Evolutionary conservation across 148 eudicot genomes (phyloP).

Genomic region (Camellia japonica): DNA sequence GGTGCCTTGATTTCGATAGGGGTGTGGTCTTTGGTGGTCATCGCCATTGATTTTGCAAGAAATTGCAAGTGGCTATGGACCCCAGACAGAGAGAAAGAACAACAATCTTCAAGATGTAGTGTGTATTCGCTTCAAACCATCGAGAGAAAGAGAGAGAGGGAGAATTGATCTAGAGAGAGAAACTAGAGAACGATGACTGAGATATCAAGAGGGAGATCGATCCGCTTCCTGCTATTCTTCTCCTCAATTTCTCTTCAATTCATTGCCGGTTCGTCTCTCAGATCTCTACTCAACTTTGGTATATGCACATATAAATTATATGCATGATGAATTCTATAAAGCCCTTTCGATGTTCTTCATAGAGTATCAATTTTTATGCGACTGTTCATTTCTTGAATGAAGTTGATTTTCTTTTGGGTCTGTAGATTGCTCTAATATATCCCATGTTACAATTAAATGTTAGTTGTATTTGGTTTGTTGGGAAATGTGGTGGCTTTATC

Average conservation of each 20-base stretch:
- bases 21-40: too few relatives aligned
- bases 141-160: too few relatives aligned
- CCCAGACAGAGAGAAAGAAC: too few relatives aligned
- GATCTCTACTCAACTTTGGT: constrained; percentile 15
- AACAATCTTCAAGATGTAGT: too few relatives aligned
- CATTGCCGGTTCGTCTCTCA: constrained; percentile 27
- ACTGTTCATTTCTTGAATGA: not conserved
- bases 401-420: not conserved
- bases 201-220: constrained; percentile 31
- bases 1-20: too few relatives aligned
- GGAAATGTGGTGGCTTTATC: too few relatives aligned
- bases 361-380: not conserved
- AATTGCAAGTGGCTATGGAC: too few relatives aligned
- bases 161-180: not conserved
- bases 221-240: constrained; percentile 25
- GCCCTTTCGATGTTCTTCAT: not conserved
- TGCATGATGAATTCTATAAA: not conserved
- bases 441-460: not conserved
- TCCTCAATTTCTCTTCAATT: constrained; percentile 33
- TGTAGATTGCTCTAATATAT: not conserved
- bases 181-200: constrained; percentile 30
- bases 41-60: too few relatives aligned
- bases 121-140: too few relatives aligned
- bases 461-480: too few relatives aligned
- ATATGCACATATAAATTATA: not conserved